A percentile compares a stretch with the other conserved stretches of the same genome.
Evolutionary conservation across 768 basidiomycete genomes (phyloP).

Genomic region (button mushroom (Agaricus bisporus)): DNA sequence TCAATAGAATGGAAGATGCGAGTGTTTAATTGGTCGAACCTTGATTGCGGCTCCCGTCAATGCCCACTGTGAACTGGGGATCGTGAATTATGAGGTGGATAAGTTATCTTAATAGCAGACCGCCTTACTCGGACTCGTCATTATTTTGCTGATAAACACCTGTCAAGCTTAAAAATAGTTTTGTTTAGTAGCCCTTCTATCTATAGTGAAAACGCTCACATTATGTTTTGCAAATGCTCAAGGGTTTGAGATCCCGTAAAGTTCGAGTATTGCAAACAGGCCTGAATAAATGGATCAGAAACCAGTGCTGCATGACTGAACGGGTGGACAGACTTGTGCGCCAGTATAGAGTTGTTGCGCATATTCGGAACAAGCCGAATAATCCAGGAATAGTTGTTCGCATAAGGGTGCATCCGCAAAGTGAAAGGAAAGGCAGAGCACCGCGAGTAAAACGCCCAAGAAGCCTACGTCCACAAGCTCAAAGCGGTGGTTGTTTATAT

Average conservation of each 20-base stretch:
- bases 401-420: conserved; percentile 17
- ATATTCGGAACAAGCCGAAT: conserved; percentile 12
- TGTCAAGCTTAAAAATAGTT: conserved; percentile 17
- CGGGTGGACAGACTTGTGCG: conserved; percentile 15
- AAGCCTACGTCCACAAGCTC: conserved; percentile 12
- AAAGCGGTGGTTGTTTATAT: conserved; percentile 1
- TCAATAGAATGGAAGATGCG: background rate
- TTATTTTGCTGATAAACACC: conserved; percentile 23
- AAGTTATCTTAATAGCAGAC: background rate
- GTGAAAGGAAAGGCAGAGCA: conserved; percentile 18
- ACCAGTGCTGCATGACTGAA: background rate
- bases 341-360: conserved; percentile 19
- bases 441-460: conserved; percentile 19
- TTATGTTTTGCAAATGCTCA: conserved; percentile 20
- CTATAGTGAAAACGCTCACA: conserved; percentile 12
- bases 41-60: conserved; percentile 21
- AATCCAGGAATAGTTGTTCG: conserved; percentile 14
- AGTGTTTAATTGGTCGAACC: conserved; percentile 7
- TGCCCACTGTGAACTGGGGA: conserved; percentile 19
- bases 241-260: conserved; percentile 19
- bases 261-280: conserved; percentile 19
- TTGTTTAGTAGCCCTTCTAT: background rate
- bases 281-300: conserved; percentile 6
- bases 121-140: conserved; percentile 20
- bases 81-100: background rate